Evolutionary conservation across 1,284 basidiomycete species (phyloP), one percentile per base, ranked within the genome.

Genomic region (Leccinum pallidistipes): DNA sequence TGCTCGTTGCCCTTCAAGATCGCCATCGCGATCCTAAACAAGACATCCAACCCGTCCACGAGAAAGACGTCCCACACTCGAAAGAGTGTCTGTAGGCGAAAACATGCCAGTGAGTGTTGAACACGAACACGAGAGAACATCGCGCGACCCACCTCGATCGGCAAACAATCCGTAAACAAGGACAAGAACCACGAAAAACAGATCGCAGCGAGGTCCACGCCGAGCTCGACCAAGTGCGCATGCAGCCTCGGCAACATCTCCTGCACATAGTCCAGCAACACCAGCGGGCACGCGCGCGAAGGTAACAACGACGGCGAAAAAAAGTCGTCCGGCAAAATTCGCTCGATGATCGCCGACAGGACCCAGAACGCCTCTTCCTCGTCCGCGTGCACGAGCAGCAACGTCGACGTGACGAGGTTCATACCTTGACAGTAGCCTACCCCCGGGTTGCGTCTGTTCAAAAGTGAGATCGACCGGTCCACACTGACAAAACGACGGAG

Each of bases 181-280:
- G 94, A 96, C 43, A 99, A 80, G 79, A 98, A 98, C 97, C 97
- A 99, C 3, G 95, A 96, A 78, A 98, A 98, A 62, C 94, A 98
- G 61, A 98, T 94, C 0, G 95, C 95, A 1, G 91, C 89, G 5
- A 99, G 82, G 72, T 99, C 96, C 2, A 98, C 89, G 2, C 90
- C 92, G 0, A 98, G 84, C 16, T 87, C 83, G 3, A 80, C 82
- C 24, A 99, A 81, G 70, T 98, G 95, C 0, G 78, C 72, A 57
- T 89, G 83, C 1, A 98, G 77, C 71, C 86, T 88, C 0, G 97
- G 97, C 21, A 90, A 79, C 56, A 85, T 77, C 63, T 93, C 88
- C 43, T 86, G 84, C 1, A 98, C 91, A 60, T 95, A 91, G 67
- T 97, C 94, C 32, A 92, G 81, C 0, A 99, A 81, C 2, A 98